These are phyloP conservation scores for Lobulomyces angularis DNA, from an alignment of 192 early-diverging fungal species.

Conservation along the genomic window DNA sequence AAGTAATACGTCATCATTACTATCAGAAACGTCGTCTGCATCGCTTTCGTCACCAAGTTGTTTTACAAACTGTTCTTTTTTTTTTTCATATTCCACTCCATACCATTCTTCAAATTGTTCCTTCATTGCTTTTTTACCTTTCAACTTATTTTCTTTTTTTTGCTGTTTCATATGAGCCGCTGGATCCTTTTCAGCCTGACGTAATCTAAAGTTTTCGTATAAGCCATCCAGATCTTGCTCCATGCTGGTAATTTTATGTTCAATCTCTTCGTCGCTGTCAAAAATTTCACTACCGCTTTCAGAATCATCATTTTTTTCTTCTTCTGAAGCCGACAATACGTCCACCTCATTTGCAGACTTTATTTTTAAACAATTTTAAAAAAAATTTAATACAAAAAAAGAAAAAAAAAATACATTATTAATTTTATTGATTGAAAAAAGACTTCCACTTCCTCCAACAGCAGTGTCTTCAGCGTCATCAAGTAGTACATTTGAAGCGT, in stretches of 20 bases:
- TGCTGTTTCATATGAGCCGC: slow-evolving; percentile 58
- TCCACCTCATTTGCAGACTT: no score
- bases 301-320: slow-evolving; percentile 7
- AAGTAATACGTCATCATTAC: slow-evolving; percentile 20
- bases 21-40: slow-evolving; percentile 24
- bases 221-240: slow-evolving; percentile 43
- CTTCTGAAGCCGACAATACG: slow-evolving; percentile 1
- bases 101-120: slow-evolving; percentile 46
- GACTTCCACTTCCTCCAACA: no score
- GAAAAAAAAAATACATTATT: slow-evolving; percentile 2
- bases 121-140: slow-evolving; percentile 42
- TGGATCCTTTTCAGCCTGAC: slow-evolving; percentile 62
- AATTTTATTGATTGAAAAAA: slow-evolving; percentile 8
- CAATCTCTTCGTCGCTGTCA: slow-evolving; percentile 40
- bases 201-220: slow-evolving; percentile 61
- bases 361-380: no score
- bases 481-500: slow-evolving; percentile 7
- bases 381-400: not conserved
- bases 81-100: slow-evolving; percentile 38
- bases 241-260: slow-evolving; percentile 14
- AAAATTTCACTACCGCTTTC: not conserved
- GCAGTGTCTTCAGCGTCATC: slow-evolving; percentile 13
- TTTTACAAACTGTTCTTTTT: slow-evolving; percentile 9
- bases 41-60: slow-evolving; percentile 8
- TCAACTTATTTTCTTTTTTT: slow-evolving; percentile 58